Conservation (phyloP, 2,329 filamentous ascomycete genomes). For the Byssoonygena ceratinophila region DNA sequence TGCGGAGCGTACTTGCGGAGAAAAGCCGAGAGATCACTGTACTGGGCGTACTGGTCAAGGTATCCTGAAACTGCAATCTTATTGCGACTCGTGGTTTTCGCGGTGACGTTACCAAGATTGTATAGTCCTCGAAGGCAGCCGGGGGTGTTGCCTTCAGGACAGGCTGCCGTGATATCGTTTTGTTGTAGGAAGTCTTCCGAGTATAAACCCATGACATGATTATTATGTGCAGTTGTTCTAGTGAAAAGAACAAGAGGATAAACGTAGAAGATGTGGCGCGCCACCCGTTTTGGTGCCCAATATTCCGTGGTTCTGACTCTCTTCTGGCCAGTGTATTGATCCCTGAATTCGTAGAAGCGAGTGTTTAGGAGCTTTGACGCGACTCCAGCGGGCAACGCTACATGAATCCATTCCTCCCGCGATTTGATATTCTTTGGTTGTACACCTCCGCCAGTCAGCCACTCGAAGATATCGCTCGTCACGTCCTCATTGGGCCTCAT, state of each 20-base stretch:
- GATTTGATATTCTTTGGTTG: conserved; percentile 37
- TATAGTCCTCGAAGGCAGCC: conserved; percentile 43
- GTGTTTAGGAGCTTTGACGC: conserved; percentile 11
- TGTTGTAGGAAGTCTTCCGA: conserved; percentile 21
- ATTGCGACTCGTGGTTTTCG: conserved; percentile 29
- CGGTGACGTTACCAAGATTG: conserved; percentile 35
- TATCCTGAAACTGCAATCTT: conserved; percentile 41
- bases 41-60: conserved; percentile 43
- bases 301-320: conserved; percentile 50
- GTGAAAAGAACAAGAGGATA: conserved; percentile 57
- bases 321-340: neutral
- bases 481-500: conserved; percentile 43
- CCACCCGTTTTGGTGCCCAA: conserved; percentile 49
- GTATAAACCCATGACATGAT: conserved; percentile 18
- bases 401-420: conserved; percentile 52
- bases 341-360: conserved; percentile 10
- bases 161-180: conserved; percentile 18
- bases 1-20: conserved; percentile 45
- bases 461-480: conserved; percentile 42
- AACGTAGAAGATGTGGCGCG: conserved; percentile 49
- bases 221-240: conserved; percentile 4
- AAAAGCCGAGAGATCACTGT: conserved; percentile 48
- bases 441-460: conserved; percentile 46
- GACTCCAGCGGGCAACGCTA: conserved; percentile 24
- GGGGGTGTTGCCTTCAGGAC: conserved; percentile 37